Evolutionary conservation across 345 rosid species (phyloP), one percentile per base, ranked within the genome.

Genomic region (Salix purpurea): DNA sequence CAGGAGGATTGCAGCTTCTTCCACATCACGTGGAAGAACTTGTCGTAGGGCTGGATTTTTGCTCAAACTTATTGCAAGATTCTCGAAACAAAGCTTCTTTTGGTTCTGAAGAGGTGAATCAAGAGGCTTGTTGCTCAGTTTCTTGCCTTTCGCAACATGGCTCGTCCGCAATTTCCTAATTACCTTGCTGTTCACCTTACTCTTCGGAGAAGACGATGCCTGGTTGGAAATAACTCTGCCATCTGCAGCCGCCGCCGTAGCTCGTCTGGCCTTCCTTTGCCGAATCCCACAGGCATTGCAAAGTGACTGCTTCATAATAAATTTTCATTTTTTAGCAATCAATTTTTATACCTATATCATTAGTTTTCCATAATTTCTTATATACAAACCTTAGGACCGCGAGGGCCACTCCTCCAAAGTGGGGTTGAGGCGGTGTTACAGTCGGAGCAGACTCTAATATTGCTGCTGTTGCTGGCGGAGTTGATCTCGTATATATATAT

Each of bases 261-360:
- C 96, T 32, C 94, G 79, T 65, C 94, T 87, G 4, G 96, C 97
- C 89, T 94, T 94, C 90, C 97, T 89, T 80, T 89, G 95, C 15
- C 97, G 85, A 76, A 93, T 93, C 74, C 98, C 98, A 62, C 97
- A 93, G 10, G 98, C 98, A 74, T 93, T 93, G 85, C 98, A 94
- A 54, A 94, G 97, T 30, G 98, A 88, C 98, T 94, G 90, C 74
- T 79, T 48, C 48, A n/a, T 10, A 12, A 6, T 10, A 56, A 52
- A 52, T n/a, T 26, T 66, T 4, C 42, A 2, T 21, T 36, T 14
- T 14, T 26, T n/a, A 37, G 62, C 24, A 28, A 42, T 39, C 76
- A 54, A 64, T 10, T 56, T 30, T n/a, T 44, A 23, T 46, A 8
- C 42, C 23, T 23, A 19, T 7, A 69, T 39, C 46, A 11, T 11